Evolutionary conservation across 2,329 filamentous ascomycete species (phyloP).

Genomic region (Sporothrix pallida): DNA sequence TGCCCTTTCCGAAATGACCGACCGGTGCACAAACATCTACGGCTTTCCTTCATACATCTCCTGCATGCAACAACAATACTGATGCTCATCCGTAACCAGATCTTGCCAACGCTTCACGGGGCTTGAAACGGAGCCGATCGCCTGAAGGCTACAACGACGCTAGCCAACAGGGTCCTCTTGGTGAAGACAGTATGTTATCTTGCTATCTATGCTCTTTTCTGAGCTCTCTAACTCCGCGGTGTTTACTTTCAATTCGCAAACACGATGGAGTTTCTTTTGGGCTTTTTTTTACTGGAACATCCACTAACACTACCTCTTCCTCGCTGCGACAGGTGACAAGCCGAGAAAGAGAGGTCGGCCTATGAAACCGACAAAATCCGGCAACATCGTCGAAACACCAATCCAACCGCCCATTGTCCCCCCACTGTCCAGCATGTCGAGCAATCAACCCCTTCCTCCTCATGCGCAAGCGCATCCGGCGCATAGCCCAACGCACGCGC

Average conservation of each 20-base stretch:
- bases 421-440: slow-evolving; percentile 35
- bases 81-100: slow-evolving; percentile 33
- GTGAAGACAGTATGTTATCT: slow-evolving; percentile 74
- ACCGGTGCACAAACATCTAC: slow-evolving; percentile 42
- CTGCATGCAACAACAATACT: slow-evolving; percentile 14
- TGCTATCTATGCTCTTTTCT: slow-evolving; percentile 28
- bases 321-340: slow-evolving; percentile 51
- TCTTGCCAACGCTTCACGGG: slow-evolving; percentile 54
- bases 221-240: slow-evolving; percentile 19
- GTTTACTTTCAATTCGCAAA: slow-evolving; percentile 22
- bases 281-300: slow-evolving; percentile 12
- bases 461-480: slow-evolving; percentile 32
- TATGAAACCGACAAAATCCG: slow-evolving; percentile 62
- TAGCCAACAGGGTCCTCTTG: slow-evolving; percentile 60
- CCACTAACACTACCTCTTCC: slow-evolving; percentile 46
- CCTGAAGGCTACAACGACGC: slow-evolving; percentile 68
- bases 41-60: slow-evolving; percentile 21
- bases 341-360: slow-evolving; percentile 66
- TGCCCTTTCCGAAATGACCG: slow-evolving; percentile 28
- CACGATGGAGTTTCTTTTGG: background rate
- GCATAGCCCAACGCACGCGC: slow-evolving; percentile 30
- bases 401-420: slow-evolving; percentile 42
- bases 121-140: slow-evolving; percentile 80
- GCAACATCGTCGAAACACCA: slow-evolving; percentile 62
- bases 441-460: slow-evolving; percentile 29